Evolutionary conservation across 2,329 filamentous ascomycete species (phyloP).

Genomic region (Ophiostoma tasmaniense): DNA sequence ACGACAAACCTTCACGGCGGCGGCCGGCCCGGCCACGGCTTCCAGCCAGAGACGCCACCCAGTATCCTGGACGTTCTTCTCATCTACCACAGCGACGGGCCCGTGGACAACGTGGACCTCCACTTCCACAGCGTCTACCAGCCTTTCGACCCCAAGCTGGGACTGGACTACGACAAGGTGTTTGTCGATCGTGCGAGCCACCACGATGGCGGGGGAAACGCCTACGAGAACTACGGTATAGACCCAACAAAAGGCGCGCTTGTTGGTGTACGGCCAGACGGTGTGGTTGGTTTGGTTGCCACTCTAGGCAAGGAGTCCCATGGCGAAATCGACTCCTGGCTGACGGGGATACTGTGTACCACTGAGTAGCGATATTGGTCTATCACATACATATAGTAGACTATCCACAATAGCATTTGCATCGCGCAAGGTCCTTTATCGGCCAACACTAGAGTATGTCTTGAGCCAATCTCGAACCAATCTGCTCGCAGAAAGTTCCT

Average conservation of each 20-base stretch:
- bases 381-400: neutral
- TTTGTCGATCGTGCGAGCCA: slow-evolving; percentile 47
- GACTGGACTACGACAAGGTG: slow-evolving; percentile 50
- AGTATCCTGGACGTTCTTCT: slow-evolving; percentile 49
- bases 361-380: neutral
- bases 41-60: neutral
- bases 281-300: slow-evolving; percentile 46
- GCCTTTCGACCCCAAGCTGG: slow-evolving; percentile 37
- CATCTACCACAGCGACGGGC: slow-evolving; percentile 44
- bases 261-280: slow-evolving; percentile 44
- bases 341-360: neutral
- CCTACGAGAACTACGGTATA: slow-evolving; percentile 52
- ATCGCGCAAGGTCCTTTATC: too few species aligned
- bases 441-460: too few species aligned
- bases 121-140: slow-evolving; percentile 44
- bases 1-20: slow-evolving; percentile 21
- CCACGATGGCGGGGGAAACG: slow-evolving; percentile 42
- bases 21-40: slow-evolving; percentile 6
- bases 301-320: slow-evolving; percentile 22
- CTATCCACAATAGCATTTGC: too few species aligned
- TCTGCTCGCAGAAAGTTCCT: neutral
- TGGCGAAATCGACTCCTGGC: slow-evolving; percentile 5
- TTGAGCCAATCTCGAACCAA: neutral
- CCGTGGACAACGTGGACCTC: neutral
- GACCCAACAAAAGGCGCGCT: slow-evolving; percentile 42